Percentiles rank a stretch among this genome's conserved stretches.
phyloP scores from a whole-genome alignment of 2,329 filamentous ascomycete species.

The Bipolaris oryzae region DNA sequence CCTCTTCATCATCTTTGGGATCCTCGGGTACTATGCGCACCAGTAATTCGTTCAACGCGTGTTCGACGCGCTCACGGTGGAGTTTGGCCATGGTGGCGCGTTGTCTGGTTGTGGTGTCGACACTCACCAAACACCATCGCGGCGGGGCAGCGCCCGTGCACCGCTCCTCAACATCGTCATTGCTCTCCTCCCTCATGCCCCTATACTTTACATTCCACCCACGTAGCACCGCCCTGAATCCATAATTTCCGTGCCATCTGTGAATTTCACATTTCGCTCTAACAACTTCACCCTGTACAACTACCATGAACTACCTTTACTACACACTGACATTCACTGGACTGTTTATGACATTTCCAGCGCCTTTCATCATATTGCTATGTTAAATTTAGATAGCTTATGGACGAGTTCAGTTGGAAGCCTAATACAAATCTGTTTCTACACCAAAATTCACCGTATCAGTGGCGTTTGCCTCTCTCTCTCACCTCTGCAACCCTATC shows the following conservation, averaged over 20 bases:
- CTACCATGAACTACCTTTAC: no score
- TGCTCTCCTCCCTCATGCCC: background rate
- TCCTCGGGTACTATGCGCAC: slow-evolving; percentile 72
- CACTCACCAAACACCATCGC: slow-evolving; percentile 1
- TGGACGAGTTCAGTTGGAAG: no score
- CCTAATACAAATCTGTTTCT: no score
- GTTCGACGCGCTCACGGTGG: slow-evolving; percentile 68
- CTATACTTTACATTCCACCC: background rate
- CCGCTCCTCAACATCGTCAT: slow-evolving; percentile 3
- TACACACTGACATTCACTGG: no score
- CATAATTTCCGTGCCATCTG: background rate
- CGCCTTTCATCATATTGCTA: no score
- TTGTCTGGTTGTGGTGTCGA: slow-evolving; percentile 23
- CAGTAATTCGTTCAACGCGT: slow-evolving; percentile 79
- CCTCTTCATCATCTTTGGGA: slow-evolving; percentile 69
- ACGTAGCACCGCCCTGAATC: background rate
- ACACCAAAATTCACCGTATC: no score
- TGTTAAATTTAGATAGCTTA: no score
- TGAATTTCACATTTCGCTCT: no score
- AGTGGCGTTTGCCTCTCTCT: background rate
- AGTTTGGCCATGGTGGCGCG: slow-evolving; percentile 43
- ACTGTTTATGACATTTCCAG: no score
- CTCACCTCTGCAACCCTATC: background rate
- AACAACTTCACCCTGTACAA: background rate
- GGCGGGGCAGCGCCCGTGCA: slow-evolving; percentile 17